Evolutionary conservation across 73 alveolate species (phyloP).

Genomic region (Paramecium caudatum): DNA sequence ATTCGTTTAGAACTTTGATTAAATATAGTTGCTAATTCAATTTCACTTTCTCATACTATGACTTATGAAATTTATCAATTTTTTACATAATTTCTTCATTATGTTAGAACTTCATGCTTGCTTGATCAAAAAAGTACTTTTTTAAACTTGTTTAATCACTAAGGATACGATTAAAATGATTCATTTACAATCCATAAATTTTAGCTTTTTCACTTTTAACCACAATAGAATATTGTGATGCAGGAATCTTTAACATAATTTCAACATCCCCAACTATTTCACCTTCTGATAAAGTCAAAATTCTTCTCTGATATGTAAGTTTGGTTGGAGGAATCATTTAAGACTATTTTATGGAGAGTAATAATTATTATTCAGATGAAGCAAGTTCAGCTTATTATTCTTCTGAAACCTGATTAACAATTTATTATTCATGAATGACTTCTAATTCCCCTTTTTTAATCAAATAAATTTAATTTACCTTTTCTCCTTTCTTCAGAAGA

Average conservation of each 20-base stretch:
- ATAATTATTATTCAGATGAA: slow-evolving; percentile 7
- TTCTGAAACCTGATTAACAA: neutral
- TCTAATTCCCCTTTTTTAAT: slow-evolving; percentile 51
- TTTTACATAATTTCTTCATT: neutral
- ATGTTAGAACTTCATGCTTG: slow-evolving; percentile 3
- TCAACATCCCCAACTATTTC: slow-evolving; percentile 60
- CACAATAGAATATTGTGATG: neutral
- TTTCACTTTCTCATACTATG: slow-evolving; percentile 45
- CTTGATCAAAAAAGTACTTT: neutral
- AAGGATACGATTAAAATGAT: slow-evolving; percentile 44
- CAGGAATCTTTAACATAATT: slow-evolving; percentile 19
- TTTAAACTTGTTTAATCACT: slow-evolving; percentile 9
- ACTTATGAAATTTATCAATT: slow-evolving; percentile 8
- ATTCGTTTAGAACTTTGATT: neutral
- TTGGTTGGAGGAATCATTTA: slow-evolving; percentile 25
- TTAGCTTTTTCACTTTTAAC: slow-evolving; percentile 51
- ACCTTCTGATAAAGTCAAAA: neutral
- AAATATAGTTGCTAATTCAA: slow-evolving; percentile 16
- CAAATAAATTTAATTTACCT: slow-evolving; percentile 38
- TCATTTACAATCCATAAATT: slow-evolving; percentile 29
- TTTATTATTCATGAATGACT: neutral
- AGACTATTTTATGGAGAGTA: slow-evolving; percentile 34
- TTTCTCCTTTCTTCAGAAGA: slow-evolving; percentile 6
- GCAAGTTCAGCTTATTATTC: slow-evolving; percentile 17
- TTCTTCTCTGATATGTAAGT: neutral